Evolutionary conservation across 2,329 filamentous ascomycete genomes (phyloP).

Genomic region (Lasiodiplodia hormozganensis): DNA sequence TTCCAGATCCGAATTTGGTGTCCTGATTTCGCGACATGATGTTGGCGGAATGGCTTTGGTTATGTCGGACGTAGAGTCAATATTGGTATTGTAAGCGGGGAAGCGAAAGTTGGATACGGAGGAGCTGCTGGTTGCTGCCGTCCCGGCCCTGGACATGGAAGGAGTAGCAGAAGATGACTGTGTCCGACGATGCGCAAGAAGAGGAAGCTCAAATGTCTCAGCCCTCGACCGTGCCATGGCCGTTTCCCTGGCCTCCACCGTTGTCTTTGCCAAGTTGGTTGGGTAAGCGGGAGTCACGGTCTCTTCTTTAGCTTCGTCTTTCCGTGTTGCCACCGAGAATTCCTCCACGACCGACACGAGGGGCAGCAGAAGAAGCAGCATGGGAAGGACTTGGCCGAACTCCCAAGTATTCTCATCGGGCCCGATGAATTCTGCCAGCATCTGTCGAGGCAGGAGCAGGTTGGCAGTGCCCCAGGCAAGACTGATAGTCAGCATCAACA

Average conservation of each 20-base stretch:
- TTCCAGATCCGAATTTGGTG: background rate
- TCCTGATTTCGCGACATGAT: background rate
- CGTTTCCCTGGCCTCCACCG: background rate
- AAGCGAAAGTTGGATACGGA: background rate
- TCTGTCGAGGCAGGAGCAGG: background rate
- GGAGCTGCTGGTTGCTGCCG: background rate
- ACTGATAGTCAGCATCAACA: background rate
- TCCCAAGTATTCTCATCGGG: background rate
- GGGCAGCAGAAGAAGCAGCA: background rate
- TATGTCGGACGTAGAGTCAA: background rate
- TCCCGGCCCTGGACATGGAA: background rate
- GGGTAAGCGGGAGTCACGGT: background rate
- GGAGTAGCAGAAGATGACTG: background rate
- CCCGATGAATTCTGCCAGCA: background rate
- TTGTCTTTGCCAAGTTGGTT: background rate
- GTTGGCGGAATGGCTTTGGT: background rate
- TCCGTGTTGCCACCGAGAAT: background rate
- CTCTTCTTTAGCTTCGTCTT: background rate
- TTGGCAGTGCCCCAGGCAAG: background rate
- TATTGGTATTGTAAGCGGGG: background rate
- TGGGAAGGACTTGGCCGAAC: background rate
- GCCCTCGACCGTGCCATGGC: background rate
- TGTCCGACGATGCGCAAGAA: background rate
- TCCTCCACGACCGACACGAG: constrained; percentile 1
- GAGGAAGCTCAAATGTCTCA: background rate